These are phyloP conservation scores for Phaeolepiota aurea DNA, from an alignment of 768 basidiomycete species.

Conservation along the genomic window DNA sequence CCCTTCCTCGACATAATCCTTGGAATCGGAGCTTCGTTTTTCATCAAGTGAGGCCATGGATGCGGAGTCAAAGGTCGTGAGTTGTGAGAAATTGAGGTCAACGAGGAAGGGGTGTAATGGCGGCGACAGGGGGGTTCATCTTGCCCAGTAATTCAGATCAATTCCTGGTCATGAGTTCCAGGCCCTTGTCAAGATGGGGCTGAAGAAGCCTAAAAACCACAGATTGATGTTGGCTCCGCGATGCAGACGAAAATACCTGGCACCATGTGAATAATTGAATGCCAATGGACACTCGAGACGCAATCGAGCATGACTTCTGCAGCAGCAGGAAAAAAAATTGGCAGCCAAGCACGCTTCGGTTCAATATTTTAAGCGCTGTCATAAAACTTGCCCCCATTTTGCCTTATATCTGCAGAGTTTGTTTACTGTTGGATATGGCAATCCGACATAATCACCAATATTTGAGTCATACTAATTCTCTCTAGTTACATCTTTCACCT, in stretches of 20 bases:
- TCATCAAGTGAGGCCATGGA: neutral
- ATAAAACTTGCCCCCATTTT: too few species aligned
- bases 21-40: conserved; percentile 1
- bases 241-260: too few species aligned
- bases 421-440: too few species aligned
- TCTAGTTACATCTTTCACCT: too few species aligned
- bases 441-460: too few species aligned
- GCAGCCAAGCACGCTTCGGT: neutral
- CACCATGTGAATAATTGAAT: neutral
- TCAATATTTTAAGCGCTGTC: neutral
- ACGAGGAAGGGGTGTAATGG: neutral
- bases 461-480: too few species aligned
- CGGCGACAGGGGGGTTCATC: neutral
- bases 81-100: neutral
- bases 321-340: neutral
- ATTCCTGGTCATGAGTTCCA: neutral
- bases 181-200: neutral
- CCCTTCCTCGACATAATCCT: conserved; percentile 7
- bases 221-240: too few species aligned
- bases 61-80: neutral
- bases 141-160: neutral
- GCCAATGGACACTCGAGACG: neutral
- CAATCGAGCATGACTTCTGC: neutral
- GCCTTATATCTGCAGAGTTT: too few species aligned
- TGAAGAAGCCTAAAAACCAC: neutral